Conservation (phyloP, 257 asterid genomes). For the Linaria vulgaris region DNA sequence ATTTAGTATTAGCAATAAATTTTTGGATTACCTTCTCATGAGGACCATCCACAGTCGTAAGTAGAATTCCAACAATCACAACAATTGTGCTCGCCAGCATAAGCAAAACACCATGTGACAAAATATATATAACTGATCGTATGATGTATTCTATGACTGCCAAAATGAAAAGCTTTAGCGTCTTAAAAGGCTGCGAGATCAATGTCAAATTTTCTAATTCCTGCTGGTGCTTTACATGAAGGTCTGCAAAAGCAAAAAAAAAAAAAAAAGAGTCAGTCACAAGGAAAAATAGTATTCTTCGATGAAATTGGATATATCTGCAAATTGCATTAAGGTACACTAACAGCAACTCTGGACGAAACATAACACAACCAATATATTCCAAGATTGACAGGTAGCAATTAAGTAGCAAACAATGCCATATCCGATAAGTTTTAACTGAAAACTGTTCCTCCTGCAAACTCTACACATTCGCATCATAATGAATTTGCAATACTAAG, state of each 20-base stretch:
- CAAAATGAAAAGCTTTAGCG: constrained; percentile 51
- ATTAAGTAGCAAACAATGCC: neutral
- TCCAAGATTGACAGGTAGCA: neutral
- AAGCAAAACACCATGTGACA: constrained; percentile 54
- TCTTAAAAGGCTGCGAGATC: constrained; percentile 61
- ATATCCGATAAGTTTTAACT: neutral
- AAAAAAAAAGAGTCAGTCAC: neutral
- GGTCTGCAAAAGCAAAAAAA: constrained; percentile 41
- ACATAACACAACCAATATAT: neutral
- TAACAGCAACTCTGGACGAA: neutral
- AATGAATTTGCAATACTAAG: too few species aligned
- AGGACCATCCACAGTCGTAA: constrained; percentile 47
- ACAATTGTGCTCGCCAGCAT: constrained; percentile 38
- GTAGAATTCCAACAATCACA: constrained; percentile 38
- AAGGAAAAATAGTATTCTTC: constrained; percentile 4
- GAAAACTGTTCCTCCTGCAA: too few species aligned
- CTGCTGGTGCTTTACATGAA: constrained; percentile 51
- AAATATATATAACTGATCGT: constrained; percentile 39
- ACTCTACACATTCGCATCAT: too few species aligned
- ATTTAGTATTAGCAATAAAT: too few species aligned
- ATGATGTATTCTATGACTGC: constrained; percentile 47
- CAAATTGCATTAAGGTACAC: neutral
- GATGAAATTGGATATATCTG: neutral
- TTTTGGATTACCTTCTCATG: constrained; percentile 51
- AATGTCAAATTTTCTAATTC: constrained; percentile 59